A percentile compares a stretch with the other conserved stretches of the same genome.
These are phyloP conservation scores for Abrus pulchellus DNA, from an alignment of 306 rosid genomes.

Conservation along the genomic window DNA sequence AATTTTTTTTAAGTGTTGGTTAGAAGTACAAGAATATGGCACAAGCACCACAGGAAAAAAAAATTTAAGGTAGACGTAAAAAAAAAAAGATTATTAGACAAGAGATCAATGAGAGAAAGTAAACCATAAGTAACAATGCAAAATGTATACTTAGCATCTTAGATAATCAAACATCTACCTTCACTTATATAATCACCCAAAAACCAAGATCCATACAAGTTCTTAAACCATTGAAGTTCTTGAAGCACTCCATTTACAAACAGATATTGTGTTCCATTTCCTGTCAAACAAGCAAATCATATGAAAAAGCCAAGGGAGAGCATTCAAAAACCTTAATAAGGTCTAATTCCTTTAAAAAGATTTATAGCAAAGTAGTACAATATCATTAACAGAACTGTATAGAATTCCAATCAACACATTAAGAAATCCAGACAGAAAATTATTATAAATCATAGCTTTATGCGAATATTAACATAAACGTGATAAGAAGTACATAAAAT, in stretches of 20 bases:
- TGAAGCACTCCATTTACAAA: conserved; percentile 74
- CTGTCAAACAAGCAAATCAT: conserved; percentile 52
- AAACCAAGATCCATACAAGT: conserved; percentile 88
- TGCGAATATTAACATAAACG: conserved; percentile 14
- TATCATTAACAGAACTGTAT: not conserved
- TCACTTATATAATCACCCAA: conserved; percentile 82
- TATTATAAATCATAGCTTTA: conserved; percentile 1
- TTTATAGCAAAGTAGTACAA: not conserved
- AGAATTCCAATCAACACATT: conserved; percentile 11
- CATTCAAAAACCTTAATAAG: conserved; percentile 34
- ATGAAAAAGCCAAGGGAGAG: not conserved
- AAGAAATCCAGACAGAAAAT: conserved; percentile 19
- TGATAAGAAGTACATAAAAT: not conserved
- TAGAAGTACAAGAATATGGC: conserved; percentile 29
- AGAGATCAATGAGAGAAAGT: not conserved
- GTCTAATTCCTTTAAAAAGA: conserved; percentile 31
- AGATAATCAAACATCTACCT: conserved; percentile 61
- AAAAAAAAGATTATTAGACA: not conserved
- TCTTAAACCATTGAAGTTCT: conserved; percentile 93
- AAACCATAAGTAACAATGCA: conserved; percentile 7
- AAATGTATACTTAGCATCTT: conserved; percentile 20
- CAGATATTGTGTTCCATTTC: conserved; percentile 71
- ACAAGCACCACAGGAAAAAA: not conserved
- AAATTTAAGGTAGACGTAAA: not conserved
- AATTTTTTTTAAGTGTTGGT: not conserved